Base-by-base conservation (phyloP, 768 basidiomycete species). In the Mycena epipterygia region DNA sequence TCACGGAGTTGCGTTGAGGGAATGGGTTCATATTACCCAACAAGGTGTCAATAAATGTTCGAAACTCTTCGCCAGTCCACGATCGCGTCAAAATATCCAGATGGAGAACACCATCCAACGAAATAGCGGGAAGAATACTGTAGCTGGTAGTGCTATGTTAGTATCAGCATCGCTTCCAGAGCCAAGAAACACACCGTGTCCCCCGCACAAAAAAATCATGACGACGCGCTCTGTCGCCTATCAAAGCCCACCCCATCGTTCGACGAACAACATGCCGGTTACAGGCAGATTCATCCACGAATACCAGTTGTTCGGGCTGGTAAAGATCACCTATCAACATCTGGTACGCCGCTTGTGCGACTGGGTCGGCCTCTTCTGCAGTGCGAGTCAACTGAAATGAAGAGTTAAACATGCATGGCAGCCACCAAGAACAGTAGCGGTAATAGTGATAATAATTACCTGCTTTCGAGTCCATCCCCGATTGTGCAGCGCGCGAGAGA, bases 81-180 rank as follows among this genome's bases (percentile, higher is more conserved):
- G 79, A 79, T n/a, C 76, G 49, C 35, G 74, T 70, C 29, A 81
- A 75, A 17, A 79, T 75, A 5, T 79, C 71, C 1, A 75, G 73
- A 69, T 79, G 72, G 7, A 82, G 74, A 8, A 81, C 74, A 3
- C 81, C 81, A 44, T 77, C 73, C 3, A 81, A 67, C 3, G 79
- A 79, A 12, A 81, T 68, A 7, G 77, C 77, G 14, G 82, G 81
- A 27, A 84, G 75, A 53, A 80, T 72, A 9, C 79, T 79, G 61
- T 80, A 82, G 27, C 80, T 76, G 48, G 74, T 46, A 30, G 51
- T 0, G 57, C 19, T 2, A 72, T 73, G 23, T 79, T 48, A 21
- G 74, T 16, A 71, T 73, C 21, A 76, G 65, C 23, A 77, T 58
- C 12, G 48, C 66, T 56, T 65, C 77, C 16, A 29, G 44, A 25